phyloP scores from a whole-genome alignment of 2,329 filamentous ascomycete genomes.

The Alternaria longipes region DNA sequence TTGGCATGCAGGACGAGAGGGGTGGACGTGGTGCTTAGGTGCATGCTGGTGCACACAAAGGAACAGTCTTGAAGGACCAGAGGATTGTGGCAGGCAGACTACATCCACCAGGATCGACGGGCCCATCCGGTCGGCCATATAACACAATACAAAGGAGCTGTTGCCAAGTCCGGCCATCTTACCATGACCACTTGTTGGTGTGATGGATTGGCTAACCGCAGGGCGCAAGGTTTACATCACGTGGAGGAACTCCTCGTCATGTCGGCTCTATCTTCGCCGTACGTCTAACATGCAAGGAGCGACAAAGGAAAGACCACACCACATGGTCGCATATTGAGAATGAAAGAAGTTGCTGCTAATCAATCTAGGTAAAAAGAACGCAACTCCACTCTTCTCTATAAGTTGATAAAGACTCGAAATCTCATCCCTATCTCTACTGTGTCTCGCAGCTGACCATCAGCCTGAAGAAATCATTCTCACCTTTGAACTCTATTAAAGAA shows the following conservation, averaged over 20 bases:
- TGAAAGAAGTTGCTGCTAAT: not conserved
- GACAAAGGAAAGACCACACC: slow-evolving; percentile 1
- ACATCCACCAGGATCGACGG: not conserved
- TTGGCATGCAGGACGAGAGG: slow-evolving; percentile 63
- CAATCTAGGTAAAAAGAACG: not conserved
- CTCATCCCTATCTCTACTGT: not conserved
- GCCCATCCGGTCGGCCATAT: not conserved
- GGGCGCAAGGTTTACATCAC: not conserved
- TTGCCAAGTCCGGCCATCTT: not conserved
- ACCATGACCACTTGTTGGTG: not conserved
- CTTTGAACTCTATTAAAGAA: not conserved
- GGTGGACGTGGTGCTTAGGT: slow-evolving; percentile 54
- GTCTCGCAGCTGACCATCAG: not conserved
- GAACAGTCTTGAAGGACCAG: not conserved
- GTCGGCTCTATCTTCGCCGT: not conserved
- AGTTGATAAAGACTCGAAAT: not conserved
- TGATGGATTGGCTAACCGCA: not conserved
- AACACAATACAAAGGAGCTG: not conserved
- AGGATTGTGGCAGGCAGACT: not conserved
- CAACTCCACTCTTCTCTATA: not conserved
- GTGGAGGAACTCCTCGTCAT: not conserved
- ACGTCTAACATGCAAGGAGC: not conserved
- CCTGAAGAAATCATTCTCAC: not conserved
- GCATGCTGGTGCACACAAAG: slow-evolving; percentile 2
- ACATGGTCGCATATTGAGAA: not conserved